Percentiles rank a stretch among this genome's conserved stretches.
Evolutionary conservation across 2,329 filamentous ascomycete genomes (phyloP).

Genomic region (Hypoxylon sp.): DNA sequence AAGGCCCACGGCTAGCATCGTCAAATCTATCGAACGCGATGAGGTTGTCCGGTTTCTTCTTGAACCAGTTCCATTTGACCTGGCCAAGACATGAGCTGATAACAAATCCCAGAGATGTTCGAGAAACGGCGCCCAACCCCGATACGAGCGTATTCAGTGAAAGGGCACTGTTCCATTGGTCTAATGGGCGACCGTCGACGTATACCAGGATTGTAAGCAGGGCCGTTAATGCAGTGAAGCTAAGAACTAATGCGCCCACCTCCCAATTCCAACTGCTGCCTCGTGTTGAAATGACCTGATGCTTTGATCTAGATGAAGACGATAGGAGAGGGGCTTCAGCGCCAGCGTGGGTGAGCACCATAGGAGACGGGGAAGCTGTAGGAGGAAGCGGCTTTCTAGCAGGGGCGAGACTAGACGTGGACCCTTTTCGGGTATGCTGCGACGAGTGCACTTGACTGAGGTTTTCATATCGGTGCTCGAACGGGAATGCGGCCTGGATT

Average conservation of each 20-base stretch:
- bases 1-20: slow-evolving; percentile 45
- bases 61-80: slow-evolving; percentile 47
- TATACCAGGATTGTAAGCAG: slow-evolving; percentile 32
- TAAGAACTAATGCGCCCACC: slow-evolving; percentile 28
- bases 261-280: slow-evolving; percentile 40
- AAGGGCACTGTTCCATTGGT: slow-evolving; percentile 32
- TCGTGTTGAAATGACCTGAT: slow-evolving; percentile 25
- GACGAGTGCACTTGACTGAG: not conserved
- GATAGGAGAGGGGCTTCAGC: slow-evolving; percentile 9
- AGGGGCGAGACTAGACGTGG: not conserved
- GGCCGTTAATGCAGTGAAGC: slow-evolving; percentile 22
- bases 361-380: not conserved
- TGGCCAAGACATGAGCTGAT: slow-evolving; percentile 46
- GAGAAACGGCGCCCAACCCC: slow-evolving; percentile 34
- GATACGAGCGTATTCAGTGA: slow-evolving; percentile 43
- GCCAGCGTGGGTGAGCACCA: not conserved
- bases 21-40: slow-evolving; percentile 45
- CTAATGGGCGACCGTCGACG: slow-evolving; percentile 25
- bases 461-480: not conserved
- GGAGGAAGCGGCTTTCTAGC: slow-evolving; percentile 14
- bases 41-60: slow-evolving; percentile 31
- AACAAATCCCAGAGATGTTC: slow-evolving; percentile 41
- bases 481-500: not conserved
- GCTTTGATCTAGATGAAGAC: slow-evolving; percentile 11
- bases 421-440: not conserved